Evolutionary conservation across 805 yeast genomes (phyloP).

Genomic region (Yarrowia osloensis): DNA sequence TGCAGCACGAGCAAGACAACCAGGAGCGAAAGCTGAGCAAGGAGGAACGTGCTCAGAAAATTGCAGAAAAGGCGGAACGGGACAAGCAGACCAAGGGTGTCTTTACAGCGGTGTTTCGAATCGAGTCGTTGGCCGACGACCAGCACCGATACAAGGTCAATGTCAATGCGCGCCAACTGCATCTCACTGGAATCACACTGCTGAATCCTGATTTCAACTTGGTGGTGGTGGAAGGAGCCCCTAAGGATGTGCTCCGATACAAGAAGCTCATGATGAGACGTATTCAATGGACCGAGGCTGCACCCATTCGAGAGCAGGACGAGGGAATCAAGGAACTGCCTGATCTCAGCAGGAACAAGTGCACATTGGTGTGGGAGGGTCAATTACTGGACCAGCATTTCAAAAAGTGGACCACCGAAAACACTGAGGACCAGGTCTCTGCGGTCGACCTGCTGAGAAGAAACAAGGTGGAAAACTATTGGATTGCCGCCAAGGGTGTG

Average conservation of each 20-base stretch:
- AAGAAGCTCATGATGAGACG: conserved; percentile 61
- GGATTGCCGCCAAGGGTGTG: conserved; percentile 42
- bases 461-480: conserved; percentile 60
- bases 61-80: conserved; percentile 45
- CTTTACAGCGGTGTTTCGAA: conserved; percentile 58
- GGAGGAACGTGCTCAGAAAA: conserved; percentile 59
- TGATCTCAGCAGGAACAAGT: conserved; percentile 46
- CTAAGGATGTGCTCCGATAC: conserved; percentile 60
- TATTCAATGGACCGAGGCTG: conserved; percentile 68
- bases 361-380: conserved; percentile 72
- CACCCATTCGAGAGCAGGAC: conserved; percentile 39
- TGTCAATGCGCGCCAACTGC: conserved; percentile 73
- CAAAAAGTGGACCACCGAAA: conserved; percentile 67
- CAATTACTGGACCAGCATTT: conserved; percentile 56
- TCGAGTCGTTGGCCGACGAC: conserved; percentile 58
- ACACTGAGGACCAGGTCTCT: conserved; percentile 53
- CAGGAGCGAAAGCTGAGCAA: conserved; percentile 59
- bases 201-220: conserved; percentile 49
- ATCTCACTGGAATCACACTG: conserved; percentile 58
- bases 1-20: conserved; percentile 62
- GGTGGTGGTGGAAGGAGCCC: conserved; percentile 75
- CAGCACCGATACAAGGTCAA: conserved; percentile 75
- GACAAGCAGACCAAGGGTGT: conserved; percentile 55
- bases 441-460: conserved; percentile 52
- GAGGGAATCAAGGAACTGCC: conserved; percentile 21